Percentiles rank a stretch among this genome's conserved stretches.
phyloP scores from a whole-genome alignment of 192 early-diverging fungal genomes.

The Phycomyces blakesleeanus region DNA sequence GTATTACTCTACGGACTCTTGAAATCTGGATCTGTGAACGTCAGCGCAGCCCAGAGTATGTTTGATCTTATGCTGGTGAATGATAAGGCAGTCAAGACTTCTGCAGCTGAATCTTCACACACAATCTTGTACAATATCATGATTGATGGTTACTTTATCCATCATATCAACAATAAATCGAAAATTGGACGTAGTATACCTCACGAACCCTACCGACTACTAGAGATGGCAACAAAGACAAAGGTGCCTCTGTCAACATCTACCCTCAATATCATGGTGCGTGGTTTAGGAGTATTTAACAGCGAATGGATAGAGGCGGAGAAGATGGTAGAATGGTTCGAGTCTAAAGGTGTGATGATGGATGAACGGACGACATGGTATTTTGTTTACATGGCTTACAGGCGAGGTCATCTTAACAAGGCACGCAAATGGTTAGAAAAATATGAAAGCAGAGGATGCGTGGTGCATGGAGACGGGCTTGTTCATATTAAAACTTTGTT shows the following conservation, averaged over 20 bases:
- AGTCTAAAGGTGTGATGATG: slow-evolving; percentile 1
- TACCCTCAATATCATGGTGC: slow-evolving; percentile 29
- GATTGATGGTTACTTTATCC: slow-evolving; percentile 29
- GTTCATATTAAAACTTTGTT: slow-evolving; percentile 7
- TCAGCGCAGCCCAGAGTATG: slow-evolving; percentile 2
- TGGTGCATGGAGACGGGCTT: slow-evolving; percentile 17
- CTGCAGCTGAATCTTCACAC: neutral
- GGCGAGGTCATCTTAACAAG: neutral
- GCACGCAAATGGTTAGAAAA: slow-evolving; percentile 11
- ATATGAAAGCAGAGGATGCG: slow-evolving; percentile 3
- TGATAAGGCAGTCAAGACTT: neutral
- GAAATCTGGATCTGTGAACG: slow-evolving; percentile 2
- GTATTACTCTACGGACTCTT: slow-evolving; percentile 26
- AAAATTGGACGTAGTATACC: neutral
- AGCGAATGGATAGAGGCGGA: slow-evolving; percentile 21
- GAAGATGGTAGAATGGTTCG: slow-evolving; percentile 14
- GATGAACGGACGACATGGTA: slow-evolving; percentile 30
- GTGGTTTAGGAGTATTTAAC: slow-evolving; percentile 25
- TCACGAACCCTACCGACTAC: slow-evolving; percentile 9
- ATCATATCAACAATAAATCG: slow-evolving; percentile 8
- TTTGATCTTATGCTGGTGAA: slow-evolving; percentile 9
- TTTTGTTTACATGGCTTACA: slow-evolving; percentile 13
- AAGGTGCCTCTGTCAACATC: slow-evolving; percentile 6
- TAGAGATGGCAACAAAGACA: slow-evolving; percentile 6
- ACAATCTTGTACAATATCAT: slow-evolving; percentile 26